Base-by-base conservation (phyloP, 192 early-diverging fungal genomes). In the Coemansia sp. region DNA sequence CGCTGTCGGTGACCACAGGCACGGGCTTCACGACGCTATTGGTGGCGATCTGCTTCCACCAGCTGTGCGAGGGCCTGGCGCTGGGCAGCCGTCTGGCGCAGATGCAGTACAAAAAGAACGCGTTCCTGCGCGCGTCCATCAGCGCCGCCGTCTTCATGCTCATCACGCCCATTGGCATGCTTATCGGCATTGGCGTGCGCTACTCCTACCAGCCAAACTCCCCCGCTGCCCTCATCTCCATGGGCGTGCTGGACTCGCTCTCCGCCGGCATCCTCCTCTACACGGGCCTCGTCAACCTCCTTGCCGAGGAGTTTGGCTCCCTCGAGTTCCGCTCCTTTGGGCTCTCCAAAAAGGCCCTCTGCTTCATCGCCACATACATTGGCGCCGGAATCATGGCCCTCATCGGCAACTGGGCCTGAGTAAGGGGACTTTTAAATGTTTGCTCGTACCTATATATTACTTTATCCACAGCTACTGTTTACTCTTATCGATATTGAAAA, bases 261-360 rank as follows among this genome's bases (percentile, higher is more conserved):
- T 82, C 86, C 10, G 86, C 87, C n/a, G 90, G 90, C 50, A 90
- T 91, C 32, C 63, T 93, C 29, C 26, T 90, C 3, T 91, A 92
- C 80, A 83, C 83, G 18, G 85, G 84, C n/a, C 82, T 84, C 49
- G 83, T 85, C 17, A 85, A 86, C 3, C 61, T 91, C 22, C 78
- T 91, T 35, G 84, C 82, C 18, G 78, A 83, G 15, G 85, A 89
- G 66, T 82, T 89, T 59, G 77, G 80, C 58, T 71, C 73, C 47
- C 56, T 74, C 8, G 54, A 66, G 13, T 90, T 89, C 65, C 65
- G 74, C n/a, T 72, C 72, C 18, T 63, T 70, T 18, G 47, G 76
- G n/a, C 33, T 34, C 1, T 5, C 22, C 1, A 53, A 64, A 23
- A 86, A 91, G 55, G 39, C 53, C 14, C 53, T 59, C 1, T 85